A percentile compares a stretch with the other conserved stretches of the same genome.
Evolutionary conservation across 2,329 filamentous ascomycete genomes (phyloP).

Genomic region (Claviceps pusilla): DNA sequence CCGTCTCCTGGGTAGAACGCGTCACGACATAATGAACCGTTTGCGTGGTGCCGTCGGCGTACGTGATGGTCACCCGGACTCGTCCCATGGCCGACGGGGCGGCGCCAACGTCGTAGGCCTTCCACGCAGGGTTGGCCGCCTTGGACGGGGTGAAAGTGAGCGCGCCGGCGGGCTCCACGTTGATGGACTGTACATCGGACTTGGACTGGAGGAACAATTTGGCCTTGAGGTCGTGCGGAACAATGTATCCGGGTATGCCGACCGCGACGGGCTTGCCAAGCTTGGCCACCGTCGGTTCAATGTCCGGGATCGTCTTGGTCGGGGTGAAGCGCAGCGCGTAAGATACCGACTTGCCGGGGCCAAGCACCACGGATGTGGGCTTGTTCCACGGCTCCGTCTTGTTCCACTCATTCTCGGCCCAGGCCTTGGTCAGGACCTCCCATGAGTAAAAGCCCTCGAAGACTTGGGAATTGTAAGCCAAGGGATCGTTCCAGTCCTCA

Average conservation of each 20-base stretch:
- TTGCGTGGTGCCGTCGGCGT: conserved; percentile 32
- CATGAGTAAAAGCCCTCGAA: conserved; percentile 49
- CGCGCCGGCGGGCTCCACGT: conserved; percentile 21
- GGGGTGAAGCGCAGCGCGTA: conserved; percentile 38
- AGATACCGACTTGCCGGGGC: conserved; percentile 28
- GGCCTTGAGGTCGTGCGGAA: conserved; percentile 31
- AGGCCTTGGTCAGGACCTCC: conserved; percentile 39
- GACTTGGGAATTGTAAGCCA: conserved; percentile 34
- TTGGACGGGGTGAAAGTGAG: conserved; percentile 18
- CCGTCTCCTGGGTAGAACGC: conserved; percentile 26
- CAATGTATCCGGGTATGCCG: conserved; percentile 39
- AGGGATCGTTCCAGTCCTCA: conserved; percentile 26
- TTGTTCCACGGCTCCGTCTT: conserved; percentile 37
- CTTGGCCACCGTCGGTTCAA: conserved; percentile 29
- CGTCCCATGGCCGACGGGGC: conserved; percentile 32
- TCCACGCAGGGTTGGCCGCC: conserved; percentile 4
- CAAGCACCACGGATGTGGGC: conserved; percentile 30
- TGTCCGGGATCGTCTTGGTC: conserved; percentile 28
- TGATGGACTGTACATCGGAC: conserved; percentile 24
- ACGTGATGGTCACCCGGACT: conserved; percentile 30
- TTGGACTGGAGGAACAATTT: conserved; percentile 29
- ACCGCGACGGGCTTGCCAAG: conserved; percentile 33
- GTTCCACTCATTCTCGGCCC: conserved; percentile 41
- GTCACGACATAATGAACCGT: conserved; percentile 42
- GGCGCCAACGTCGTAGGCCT: conserved; percentile 28